Evolutionary conservation across 441 rosid genomes (phyloP), one percentile per base, ranked within the genome.

Genomic region (Metrosideros polymorpha): DNA sequence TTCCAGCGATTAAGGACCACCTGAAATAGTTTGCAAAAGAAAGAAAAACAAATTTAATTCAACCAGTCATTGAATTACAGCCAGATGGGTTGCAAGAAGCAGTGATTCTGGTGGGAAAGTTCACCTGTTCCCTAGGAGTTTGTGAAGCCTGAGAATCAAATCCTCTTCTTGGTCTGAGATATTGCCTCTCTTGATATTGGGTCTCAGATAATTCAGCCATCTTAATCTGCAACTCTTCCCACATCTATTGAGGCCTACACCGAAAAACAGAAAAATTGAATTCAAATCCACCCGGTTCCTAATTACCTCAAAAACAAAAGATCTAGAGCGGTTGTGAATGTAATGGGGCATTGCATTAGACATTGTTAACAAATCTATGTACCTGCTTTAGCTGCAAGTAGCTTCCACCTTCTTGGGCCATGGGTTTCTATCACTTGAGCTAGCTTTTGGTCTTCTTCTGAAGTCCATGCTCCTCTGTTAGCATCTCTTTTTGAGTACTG

Each of bases 91-190:
- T 18, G 52, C 55, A 29, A 27, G 39, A 82, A 79, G 45, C 45
- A 10, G 17, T 39, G 47, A 71, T 25, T 39, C 79, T 39, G 84
- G 55, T 29, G 54, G 22, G 30, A 47, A 51, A 82, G 55, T 47
- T 15, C 87, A 89, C 92, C 94, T 92, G 91, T 92, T 93, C 56
- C 94, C 95, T 24, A 93, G 91, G 55, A 92, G 91, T 82, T 89
- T 92, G 88, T 93, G 94, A 55, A 92, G 95, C 88, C 94, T 92
- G 39, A 91, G 88, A 19, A 92, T 91, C 88, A 91, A 86, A 86
- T 93, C 95, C 86, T 93, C 93, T 90, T 91, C 93, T 89, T 90
- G 93, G 83, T 91, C 91, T 82, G 93, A 92, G 52, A 91, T 93
- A 83, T 89, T 88, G 84, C 92, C 93, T 88, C 92, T 91, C 85